phyloP scores from a whole-genome alignment of 2,329 filamentous ascomycete genomes.

The Ophiosphaerella herpotricha region DNA sequence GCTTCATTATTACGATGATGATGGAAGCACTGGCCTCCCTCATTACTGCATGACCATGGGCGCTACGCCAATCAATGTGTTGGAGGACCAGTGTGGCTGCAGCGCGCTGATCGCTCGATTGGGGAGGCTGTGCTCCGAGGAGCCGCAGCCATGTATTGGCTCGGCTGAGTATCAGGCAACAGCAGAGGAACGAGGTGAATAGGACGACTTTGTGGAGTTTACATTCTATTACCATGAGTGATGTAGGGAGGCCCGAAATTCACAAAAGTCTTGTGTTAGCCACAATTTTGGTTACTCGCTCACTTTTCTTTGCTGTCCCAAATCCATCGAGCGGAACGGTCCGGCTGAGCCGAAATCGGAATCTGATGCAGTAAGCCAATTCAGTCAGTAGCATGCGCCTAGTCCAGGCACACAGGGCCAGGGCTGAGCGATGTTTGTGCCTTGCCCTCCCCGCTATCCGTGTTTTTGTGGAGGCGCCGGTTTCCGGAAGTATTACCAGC shows the following conservation, averaged over 20 bases:
- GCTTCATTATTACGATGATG: neutral
- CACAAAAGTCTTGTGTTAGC: too few species aligned
- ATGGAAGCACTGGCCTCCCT: neutral
- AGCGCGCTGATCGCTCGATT: slow-evolving; percentile 5
- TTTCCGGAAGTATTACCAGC: too few species aligned
- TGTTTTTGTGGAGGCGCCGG: too few species aligned
- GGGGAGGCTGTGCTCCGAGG: slow-evolving; percentile 7
- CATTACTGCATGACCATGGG: neutral
- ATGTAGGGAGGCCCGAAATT: too few species aligned
- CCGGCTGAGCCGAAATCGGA: too few species aligned
- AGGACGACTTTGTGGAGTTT: too few species aligned
- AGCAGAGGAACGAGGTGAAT: neutral
- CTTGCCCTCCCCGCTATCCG: neutral
- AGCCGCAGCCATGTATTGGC: neutral
- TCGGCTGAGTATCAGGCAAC: neutral
- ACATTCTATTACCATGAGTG: too few species aligned
- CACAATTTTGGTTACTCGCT: neutral
- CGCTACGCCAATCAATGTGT: slow-evolving; percentile 4
- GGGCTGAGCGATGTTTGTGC: neutral
- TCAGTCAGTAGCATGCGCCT: too few species aligned
- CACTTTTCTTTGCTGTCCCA: neutral
- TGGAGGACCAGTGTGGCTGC: slow-evolving; percentile 9
- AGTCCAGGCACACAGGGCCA: neutral
- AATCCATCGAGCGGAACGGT: too few species aligned
- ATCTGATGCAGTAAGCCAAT: too few species aligned